Percentiles rank a stretch among this genome's conserved stretches.
Conservation (phyloP, 371 early-diverging fungal genomes). For the Ordospora pajunii region DNA sequence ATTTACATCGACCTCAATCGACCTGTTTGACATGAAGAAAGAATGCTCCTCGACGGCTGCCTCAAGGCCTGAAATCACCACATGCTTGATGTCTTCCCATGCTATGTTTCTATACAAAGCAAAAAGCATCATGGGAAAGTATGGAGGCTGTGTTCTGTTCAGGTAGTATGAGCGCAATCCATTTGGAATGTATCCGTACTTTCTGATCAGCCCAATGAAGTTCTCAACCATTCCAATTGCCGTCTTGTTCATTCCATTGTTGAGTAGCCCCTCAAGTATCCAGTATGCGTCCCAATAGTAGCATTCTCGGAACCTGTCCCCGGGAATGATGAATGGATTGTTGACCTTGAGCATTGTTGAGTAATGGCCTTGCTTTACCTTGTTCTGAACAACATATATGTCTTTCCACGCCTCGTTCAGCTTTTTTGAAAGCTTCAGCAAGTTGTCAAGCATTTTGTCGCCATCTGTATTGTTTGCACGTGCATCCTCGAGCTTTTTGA, state of each 20-base stretch:
- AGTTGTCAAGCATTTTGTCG: neutral
- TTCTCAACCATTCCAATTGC: slow-evolving; percentile 66
- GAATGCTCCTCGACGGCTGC: slow-evolving; percentile 64
- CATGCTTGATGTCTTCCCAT: slow-evolving; percentile 23
- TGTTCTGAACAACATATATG: neutral
- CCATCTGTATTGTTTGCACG: neutral
- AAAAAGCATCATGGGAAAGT: slow-evolving; percentile 45
- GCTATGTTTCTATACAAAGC: slow-evolving; percentile 16
- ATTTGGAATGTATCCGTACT: slow-evolving; percentile 73
- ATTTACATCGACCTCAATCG: neutral
- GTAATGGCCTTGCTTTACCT: neutral
- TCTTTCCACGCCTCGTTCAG: neutral
- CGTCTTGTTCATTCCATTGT: slow-evolving; percentile 64
- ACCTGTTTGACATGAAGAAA: slow-evolving; percentile 65
- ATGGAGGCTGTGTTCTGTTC: slow-evolving; percentile 75
- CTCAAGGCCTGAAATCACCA: slow-evolving; percentile 39
- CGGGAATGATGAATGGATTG: slow-evolving; percentile 69
- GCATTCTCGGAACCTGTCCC: slow-evolving; percentile 75
- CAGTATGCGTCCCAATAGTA: slow-evolving; percentile 84
- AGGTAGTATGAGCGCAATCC: slow-evolving; percentile 74
- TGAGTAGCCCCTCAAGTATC: slow-evolving; percentile 68
- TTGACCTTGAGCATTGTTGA: slow-evolving; percentile 1
- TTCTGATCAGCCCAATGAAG: slow-evolving; percentile 66
- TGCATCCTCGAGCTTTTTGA: neutral
- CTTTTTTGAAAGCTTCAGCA: neutral